These are phyloP conservation scores for Lasiodiplodia sp. DNA, from an alignment of 2,329 filamentous ascomycete genomes.

Conservation along the genomic window DNA sequence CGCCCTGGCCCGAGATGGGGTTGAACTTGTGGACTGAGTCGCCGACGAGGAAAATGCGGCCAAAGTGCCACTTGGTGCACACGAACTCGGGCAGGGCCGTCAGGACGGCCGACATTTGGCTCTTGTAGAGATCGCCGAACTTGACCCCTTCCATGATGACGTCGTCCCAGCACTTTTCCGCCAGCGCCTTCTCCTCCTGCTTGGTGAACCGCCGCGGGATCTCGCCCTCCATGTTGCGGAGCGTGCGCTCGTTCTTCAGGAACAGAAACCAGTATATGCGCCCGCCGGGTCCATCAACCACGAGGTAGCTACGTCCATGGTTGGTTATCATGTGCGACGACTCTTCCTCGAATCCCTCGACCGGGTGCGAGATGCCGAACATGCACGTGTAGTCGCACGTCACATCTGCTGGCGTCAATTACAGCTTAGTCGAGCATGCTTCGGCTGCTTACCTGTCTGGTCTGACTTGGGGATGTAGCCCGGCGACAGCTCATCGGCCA, in stretches of 20 bases:
- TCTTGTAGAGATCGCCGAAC: slow-evolving; percentile 44
- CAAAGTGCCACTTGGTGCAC: slow-evolving; percentile 50
- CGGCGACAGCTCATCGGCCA: slow-evolving; percentile 29
- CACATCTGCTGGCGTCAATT: neutral
- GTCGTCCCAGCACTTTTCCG: slow-evolving; percentile 37
- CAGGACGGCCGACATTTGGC: slow-evolving; percentile 34
- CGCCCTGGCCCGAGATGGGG: slow-evolving; percentile 35
- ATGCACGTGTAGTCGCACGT: slow-evolving; percentile 20
- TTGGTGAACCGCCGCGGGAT: slow-evolving; percentile 42
- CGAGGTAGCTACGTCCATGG: slow-evolving; percentile 5
- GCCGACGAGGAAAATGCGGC: slow-evolving; percentile 50
- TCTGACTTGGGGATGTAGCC: slow-evolving; percentile 13
- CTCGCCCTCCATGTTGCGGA: slow-evolving; percentile 35
- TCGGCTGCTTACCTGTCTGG: neutral
- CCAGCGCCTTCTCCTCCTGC: slow-evolving; percentile 41
- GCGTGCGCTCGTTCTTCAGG: slow-evolving; percentile 38
- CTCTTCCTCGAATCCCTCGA: slow-evolving; percentile 11
- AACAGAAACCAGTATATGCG: slow-evolving; percentile 38
- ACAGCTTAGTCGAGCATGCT: too few relatives aligned
- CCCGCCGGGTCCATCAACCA: neutral
- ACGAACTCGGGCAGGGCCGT: slow-evolving; percentile 48
- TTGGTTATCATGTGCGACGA: slow-evolving; percentile 20
- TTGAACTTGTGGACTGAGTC: slow-evolving; percentile 52
- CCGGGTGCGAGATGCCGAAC: slow-evolving; percentile 18
- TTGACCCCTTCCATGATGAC: slow-evolving; percentile 39